A percentile compares a stretch with the other conserved stretches of the same genome.
phyloP scores from a whole-genome alignment of 108 stramenopile species.

The Parietichytrium sp. region DNA sequence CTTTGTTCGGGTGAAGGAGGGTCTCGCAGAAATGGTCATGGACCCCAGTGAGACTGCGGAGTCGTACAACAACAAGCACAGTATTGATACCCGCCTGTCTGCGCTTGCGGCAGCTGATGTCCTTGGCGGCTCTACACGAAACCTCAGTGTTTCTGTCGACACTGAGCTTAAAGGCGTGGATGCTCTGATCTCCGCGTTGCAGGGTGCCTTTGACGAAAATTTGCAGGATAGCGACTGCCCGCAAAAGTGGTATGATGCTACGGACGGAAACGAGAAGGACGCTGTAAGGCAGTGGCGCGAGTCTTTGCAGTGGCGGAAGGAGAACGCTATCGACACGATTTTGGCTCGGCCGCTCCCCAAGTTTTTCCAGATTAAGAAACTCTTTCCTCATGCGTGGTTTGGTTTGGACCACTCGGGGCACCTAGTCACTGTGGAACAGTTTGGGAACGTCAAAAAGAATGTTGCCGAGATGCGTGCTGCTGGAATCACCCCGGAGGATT shows the following conservation, averaged over 20 bases:
- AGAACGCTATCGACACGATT: neutral
- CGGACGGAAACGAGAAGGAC: slow-evolving; percentile 30
- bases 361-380: slow-evolving; percentile 29
- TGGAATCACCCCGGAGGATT: neutral
- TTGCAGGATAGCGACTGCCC: neutral
- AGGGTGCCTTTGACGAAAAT: slow-evolving; percentile 8
- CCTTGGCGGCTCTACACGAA: neutral
- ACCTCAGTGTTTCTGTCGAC: neutral
- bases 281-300: slow-evolving; percentile 5
- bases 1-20: too few relatives aligned
- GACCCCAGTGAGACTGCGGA: neutral
- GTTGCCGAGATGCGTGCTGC: neutral
- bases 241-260: slow-evolving; percentile 34
- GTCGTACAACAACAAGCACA: neutral
- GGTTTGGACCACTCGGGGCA: neutral
- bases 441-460: neutral
- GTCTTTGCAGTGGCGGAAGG: slow-evolving; percentile 8
- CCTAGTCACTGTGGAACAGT: slow-evolving; percentile 4
- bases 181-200: neutral
- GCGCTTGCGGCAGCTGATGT: neutral
- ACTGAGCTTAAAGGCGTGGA: slow-evolving; percentile 23
- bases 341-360: neutral
- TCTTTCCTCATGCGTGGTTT: slow-evolving; percentile 17
- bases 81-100: neutral
- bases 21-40: neutral